phyloP scores from a whole-genome alignment of 768 basidiomycete genomes.

The Crepidotus variabilis region DNA sequence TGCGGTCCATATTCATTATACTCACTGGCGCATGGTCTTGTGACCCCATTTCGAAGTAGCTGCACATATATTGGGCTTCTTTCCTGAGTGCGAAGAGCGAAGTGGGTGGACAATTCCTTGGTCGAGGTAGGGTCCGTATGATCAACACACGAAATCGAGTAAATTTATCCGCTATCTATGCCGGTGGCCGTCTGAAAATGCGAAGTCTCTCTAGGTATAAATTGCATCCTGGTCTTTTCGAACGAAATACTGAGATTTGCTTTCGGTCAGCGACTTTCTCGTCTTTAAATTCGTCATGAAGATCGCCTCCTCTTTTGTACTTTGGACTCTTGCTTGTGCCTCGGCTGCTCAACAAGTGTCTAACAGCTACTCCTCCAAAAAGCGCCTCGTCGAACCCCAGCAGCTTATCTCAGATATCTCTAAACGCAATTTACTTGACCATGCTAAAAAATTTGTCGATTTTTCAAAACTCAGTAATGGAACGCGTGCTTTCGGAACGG shows the following conservation, averaged over 20 bases:
- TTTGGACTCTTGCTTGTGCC: too few relatives aligned
- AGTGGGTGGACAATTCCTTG: background rate
- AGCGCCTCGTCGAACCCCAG: background rate
- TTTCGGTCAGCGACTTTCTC: too few relatives aligned
- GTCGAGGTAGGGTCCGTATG: background rate
- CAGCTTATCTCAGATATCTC: background rate
- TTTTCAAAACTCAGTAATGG: conserved; percentile 23
- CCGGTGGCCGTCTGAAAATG: background rate
- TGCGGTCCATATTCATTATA: background rate
- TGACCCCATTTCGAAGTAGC: background rate
- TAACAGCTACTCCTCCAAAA: background rate
- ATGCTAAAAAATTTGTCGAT: conserved; percentile 23
- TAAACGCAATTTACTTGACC: conserved; percentile 19
- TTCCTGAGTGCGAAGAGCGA: background rate
- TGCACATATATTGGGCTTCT: background rate
- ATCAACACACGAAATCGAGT: background rate
- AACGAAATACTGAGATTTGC: too few relatives aligned
- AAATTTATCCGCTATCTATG: background rate
- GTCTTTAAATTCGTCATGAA: too few relatives aligned
- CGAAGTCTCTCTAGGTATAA: too few relatives aligned
- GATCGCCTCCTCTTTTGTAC: too few relatives aligned
- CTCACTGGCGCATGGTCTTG: background rate
- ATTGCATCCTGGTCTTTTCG: too few relatives aligned
- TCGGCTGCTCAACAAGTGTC: too few relatives aligned
- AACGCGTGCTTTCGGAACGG: conserved; percentile 25